These are phyloP conservation scores for Arabidopsis hybrid DNA, from an alignment of 441 rosid genomes.

Conservation along the genomic window DNA sequence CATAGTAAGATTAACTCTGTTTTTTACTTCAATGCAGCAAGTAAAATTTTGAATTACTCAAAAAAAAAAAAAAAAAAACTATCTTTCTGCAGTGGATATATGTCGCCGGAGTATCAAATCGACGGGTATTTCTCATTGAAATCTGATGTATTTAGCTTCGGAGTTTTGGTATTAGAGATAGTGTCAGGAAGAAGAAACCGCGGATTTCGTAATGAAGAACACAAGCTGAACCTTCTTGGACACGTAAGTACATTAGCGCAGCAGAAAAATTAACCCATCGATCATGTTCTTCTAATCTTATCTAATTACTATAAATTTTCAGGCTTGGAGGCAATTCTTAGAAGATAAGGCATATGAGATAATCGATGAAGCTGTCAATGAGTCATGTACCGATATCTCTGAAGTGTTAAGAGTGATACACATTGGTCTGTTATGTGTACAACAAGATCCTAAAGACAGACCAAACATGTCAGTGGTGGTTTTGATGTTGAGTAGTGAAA, in stretches of 20 bases:
- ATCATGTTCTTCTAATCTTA: not conserved
- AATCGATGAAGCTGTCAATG: slow-evolving; percentile 41
- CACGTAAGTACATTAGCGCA: slow-evolving; percentile 51
- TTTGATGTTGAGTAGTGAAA: slow-evolving; percentile 49
- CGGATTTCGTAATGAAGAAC: slow-evolving; percentile 43
- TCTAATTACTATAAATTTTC: slow-evolving; percentile 5
- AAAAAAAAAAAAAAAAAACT: too few species aligned
- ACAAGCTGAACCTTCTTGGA: slow-evolving; percentile 52
- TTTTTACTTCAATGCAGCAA: not conserved
- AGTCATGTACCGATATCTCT: slow-evolving; percentile 34
- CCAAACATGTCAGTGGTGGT: slow-evolving; percentile 53
- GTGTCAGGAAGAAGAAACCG: slow-evolving; percentile 58
- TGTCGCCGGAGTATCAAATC: slow-evolving; percentile 71
- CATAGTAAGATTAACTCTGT: slow-evolving; percentile 60
- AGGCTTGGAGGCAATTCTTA: slow-evolving; percentile 44
- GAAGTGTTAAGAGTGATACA: slow-evolving; percentile 48
- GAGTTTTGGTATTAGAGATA: slow-evolving; percentile 64
- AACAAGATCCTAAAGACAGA: slow-evolving; percentile 60
- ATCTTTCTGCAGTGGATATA: slow-evolving; percentile 59
- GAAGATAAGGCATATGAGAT: slow-evolving; percentile 47
- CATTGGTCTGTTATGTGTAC: slow-evolving; percentile 67
- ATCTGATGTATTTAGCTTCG: slow-evolving; percentile 70
- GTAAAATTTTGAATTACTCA: not conserved
- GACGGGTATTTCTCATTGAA: slow-evolving; percentile 59
- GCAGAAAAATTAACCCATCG: not conserved